A percentile compares a stretch with the other conserved stretches of the same genome.
Evolutionary conservation across 2,329 filamentous ascomycete species (phyloP).

Genomic region (Fusarium anthophilum): DNA sequence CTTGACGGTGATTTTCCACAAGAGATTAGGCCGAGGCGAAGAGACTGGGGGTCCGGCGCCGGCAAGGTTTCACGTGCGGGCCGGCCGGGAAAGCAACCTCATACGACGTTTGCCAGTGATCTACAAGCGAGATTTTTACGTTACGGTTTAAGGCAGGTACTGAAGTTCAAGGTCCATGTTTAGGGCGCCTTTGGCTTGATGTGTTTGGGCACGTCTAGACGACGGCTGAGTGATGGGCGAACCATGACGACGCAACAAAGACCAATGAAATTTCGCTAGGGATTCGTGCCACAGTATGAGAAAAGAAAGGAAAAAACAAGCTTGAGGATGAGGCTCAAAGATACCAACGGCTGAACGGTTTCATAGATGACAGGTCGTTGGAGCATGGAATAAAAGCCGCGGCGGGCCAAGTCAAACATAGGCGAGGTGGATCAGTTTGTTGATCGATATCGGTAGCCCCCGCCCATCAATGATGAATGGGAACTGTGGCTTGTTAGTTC

Average conservation of each 20-base stretch:
- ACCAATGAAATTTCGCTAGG: conserved; percentile 16
- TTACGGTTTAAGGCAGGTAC: conserved; percentile 37
- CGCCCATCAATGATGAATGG: conserved; percentile 3
- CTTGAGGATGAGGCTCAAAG: conserved; percentile 24
- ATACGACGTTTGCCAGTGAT: conserved; percentile 23
- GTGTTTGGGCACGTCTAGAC: background rate
- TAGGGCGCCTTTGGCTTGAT: conserved; percentile 12
- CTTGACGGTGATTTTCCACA: conserved; percentile 21
- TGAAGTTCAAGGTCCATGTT: conserved; percentile 16
- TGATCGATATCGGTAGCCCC: conserved; percentile 30
- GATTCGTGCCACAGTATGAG: conserved; percentile 1
- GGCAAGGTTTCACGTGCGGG: conserved; percentile 39
- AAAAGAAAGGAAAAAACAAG: background rate
- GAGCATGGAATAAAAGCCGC: conserved; percentile 23
- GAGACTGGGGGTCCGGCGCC: conserved; percentile 22
- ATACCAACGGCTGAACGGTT: conserved; percentile 27
- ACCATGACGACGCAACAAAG: conserved; percentile 5
- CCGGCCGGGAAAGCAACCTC: conserved; percentile 30
- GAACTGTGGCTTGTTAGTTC: conserved; percentile 39
- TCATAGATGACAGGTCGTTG: conserved; percentile 4
- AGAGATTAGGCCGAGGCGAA: conserved; percentile 40
- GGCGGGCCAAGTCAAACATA: conserved; percentile 27
- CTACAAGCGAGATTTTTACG: conserved; percentile 31
- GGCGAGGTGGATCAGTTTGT: conserved; percentile 27
- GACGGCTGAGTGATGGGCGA: background rate